A percentile compares a stretch with the other conserved stretches of the same genome.
phyloP scores from a whole-genome alignment of 192 early-diverging fungal species.

The Backusella australiensis region DNA sequence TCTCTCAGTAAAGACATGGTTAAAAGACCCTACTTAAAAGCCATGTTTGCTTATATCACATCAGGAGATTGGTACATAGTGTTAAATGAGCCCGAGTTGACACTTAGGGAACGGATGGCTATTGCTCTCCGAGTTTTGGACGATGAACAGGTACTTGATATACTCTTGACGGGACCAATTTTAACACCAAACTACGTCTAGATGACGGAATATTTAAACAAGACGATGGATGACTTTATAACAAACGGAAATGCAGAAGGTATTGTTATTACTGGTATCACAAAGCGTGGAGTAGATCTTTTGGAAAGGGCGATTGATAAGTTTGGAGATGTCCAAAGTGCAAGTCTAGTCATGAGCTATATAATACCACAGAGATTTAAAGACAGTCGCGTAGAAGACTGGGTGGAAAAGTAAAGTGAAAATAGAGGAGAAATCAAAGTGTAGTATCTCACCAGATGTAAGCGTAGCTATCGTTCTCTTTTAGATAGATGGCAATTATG shows the following conservation, averaged over 20 bases:
- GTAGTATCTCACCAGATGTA: neutral
- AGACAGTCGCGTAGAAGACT: conserved; percentile 60
- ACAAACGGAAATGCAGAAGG: conserved; percentile 74
- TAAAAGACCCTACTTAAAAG: conserved; percentile 72
- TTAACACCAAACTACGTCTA: conserved; percentile 10
- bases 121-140: conserved; percentile 84
- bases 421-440: neutral
- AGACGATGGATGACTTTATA: conserved; percentile 51
- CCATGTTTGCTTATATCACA: conserved; percentile 87
- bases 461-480: conserved; percentile 72
- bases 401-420: conserved; percentile 62
- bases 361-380: conserved; percentile 58
- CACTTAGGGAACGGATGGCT: conserved; percentile 77
- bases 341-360: conserved; percentile 63
- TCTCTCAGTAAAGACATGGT: conserved; percentile 55
- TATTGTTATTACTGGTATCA: conserved; percentile 81
- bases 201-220: conserved; percentile 62
- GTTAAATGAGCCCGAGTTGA: conserved; percentile 64
- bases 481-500: conserved; percentile 90
- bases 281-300: conserved; percentile 62
- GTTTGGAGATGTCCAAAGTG: conserved; percentile 92
- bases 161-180: neutral
- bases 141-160: conserved; percentile 65
- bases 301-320: conserved; percentile 79
- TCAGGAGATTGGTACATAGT: conserved; percentile 81